Percentiles rank a stretch among this genome's conserved stretches.
Conservation (phyloP, 805 yeast species). For the Priceomyces haplophilus region DNA sequence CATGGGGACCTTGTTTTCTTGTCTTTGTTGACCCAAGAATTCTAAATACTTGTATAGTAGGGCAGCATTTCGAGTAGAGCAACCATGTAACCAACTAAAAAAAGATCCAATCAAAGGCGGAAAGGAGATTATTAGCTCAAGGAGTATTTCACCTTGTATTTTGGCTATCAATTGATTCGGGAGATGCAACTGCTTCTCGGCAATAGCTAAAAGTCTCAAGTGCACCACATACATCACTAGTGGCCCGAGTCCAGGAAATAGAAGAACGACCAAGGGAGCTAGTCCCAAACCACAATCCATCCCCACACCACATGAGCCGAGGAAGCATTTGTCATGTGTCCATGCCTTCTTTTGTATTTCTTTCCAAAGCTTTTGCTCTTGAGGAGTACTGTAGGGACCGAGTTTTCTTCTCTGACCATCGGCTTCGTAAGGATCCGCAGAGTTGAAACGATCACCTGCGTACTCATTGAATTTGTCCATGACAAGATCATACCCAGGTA, state of each 20-base stretch:
- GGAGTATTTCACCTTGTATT: constrained; percentile 69
- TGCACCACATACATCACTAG: constrained; percentile 75
- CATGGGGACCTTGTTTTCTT: constrained; percentile 15
- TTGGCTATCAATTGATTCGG: constrained; percentile 62
- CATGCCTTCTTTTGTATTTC: constrained; percentile 75
- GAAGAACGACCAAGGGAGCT: constrained; percentile 65
- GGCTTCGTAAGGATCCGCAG: constrained; percentile 63
- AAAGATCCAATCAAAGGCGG: constrained; percentile 80
- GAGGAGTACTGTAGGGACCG: constrained; percentile 48
- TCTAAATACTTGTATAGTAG: constrained; percentile 49
- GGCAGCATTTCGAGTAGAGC: constrained; percentile 89
- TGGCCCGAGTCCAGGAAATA: constrained; percentile 84
- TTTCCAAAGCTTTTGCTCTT: constrained; percentile 70
- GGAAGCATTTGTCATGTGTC: constrained; percentile 79
- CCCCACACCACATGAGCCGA: constrained; percentile 67
- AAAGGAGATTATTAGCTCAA: constrained; percentile 72
- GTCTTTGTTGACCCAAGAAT: constrained; percentile 17
- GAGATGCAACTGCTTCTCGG: constrained; percentile 52
- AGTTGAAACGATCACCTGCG: constrained; percentile 63
- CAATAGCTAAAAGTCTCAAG: constrained; percentile 59
- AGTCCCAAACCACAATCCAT: constrained; percentile 74
- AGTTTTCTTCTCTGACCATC: constrained; percentile 61
- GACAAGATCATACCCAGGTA: constrained; percentile 59
- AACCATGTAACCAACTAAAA: constrained; percentile 76
- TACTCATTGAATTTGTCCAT: constrained; percentile 61